These are phyloP conservation scores for Filobasidium floriforme DNA, from an alignment of 768 basidiomycete species.

Conservation along the genomic window DNA sequence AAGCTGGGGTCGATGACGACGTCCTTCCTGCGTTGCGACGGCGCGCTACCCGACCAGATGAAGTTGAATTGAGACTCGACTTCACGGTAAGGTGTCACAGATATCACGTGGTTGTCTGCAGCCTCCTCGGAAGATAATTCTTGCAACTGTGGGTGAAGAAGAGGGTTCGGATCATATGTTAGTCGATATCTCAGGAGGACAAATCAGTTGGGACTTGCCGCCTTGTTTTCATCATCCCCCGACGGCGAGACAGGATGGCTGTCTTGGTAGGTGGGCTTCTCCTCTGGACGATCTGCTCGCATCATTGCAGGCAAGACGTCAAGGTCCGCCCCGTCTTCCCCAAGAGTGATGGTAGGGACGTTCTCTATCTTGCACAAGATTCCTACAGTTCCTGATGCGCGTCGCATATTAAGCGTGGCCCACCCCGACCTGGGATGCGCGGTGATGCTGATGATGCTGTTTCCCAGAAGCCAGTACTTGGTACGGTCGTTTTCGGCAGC, in stretches of 20 bases:
- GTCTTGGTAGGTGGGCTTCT: background rate
- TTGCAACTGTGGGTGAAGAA: background rate
- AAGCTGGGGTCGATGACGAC: constrained; percentile 77
- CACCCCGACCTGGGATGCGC: constrained; percentile 68
- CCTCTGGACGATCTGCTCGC: constrained; percentile 56
- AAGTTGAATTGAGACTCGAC: constrained; percentile 68
- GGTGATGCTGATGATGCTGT: constrained; percentile 74
- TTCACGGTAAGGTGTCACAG: background rate
- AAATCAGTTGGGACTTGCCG: background rate
- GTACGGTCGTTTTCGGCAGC: constrained; percentile 24
- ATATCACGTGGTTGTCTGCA: background rate
- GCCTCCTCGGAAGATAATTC: background rate
- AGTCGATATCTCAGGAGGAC: background rate
- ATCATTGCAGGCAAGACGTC: constrained; percentile 64
- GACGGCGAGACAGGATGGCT: background rate
- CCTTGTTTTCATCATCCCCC: background rate
- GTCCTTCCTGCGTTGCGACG: constrained; percentile 80
- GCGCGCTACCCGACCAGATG: constrained; percentile 78
- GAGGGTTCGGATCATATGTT: too few relatives aligned
- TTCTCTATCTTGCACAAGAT: constrained; percentile 83
- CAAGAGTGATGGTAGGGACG: constrained; percentile 72
- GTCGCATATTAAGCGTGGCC: constrained; percentile 74
- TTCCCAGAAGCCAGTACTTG: constrained; percentile 80
- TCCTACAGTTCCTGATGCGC: constrained; percentile 81
- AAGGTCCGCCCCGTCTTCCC: constrained; percentile 74